These are phyloP conservation scores for Solanum peruvianum DNA, from an alignment of 257 asterid genomes.

Conservation along the genomic window DNA sequence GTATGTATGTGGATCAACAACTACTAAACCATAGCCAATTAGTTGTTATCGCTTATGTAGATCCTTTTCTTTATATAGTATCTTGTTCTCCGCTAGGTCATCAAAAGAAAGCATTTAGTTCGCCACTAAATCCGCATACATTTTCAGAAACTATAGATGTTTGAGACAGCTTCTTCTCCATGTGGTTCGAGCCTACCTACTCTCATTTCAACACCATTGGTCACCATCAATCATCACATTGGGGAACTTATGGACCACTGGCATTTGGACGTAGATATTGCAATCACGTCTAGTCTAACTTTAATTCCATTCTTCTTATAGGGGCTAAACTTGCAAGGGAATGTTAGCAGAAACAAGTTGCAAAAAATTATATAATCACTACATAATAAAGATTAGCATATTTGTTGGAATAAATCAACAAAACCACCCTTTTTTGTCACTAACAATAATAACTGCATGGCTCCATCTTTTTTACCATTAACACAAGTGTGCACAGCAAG, in stretches of 20 bases:
- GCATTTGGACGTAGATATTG: not conserved
- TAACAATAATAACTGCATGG: not conserved
- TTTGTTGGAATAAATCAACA: not conserved
- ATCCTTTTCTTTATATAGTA: not conserved
- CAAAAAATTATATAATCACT: not conserved
- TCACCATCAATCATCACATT: not conserved
- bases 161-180: not conserved
- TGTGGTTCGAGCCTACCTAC: not conserved
- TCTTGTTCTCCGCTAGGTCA: not conserved
- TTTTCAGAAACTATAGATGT: not conserved
- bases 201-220: not conserved
- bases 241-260: not conserved
- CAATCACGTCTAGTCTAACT: not conserved
- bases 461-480: not conserved
- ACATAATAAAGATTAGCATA: not conserved
- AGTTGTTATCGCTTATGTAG: not conserved
- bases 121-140: not conserved
- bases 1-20: not conserved
- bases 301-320: not conserved
- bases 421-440: not conserved
- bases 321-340: not conserved
- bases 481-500: not conserved
- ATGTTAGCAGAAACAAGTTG: not conserved
- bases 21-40: not conserved
- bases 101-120: not conserved